Evolutionary conservation across 202 grass and related monocot species (phyloP), one percentile per base, ranked within the genome.

Genomic region (Cymbopogon flexuosus): DNA sequence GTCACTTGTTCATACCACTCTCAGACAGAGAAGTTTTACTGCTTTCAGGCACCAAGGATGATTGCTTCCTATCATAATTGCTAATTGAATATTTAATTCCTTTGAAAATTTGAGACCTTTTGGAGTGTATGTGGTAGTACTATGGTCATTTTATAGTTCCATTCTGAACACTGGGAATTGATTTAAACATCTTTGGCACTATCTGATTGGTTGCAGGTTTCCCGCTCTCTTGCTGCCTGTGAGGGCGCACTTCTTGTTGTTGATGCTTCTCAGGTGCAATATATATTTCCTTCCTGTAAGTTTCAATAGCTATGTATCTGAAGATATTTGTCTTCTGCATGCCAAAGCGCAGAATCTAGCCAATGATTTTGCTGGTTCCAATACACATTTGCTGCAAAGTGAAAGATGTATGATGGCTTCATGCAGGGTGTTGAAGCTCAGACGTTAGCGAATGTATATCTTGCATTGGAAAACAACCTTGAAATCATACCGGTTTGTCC

Each of bases 361-460:
- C 45, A 79, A 71, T 86, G 23, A 47, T 74, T 79, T 83, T 4
- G 49, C 79, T 29, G 52, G 33, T 86, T 86, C 68, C 27, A 30
- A 4, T 82, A 41, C 24, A 86, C 23, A 19, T 74, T 71, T 84
- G 10, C 58, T 12, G 73, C 21, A 56, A 49, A 42, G 15, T 88
- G 62, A 84, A 58, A 34, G 5, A 40, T 52, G 73, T 77, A 36
- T 75, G 51, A 69, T 92, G 70, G 85, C 75, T 74, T 72, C 12
- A 93, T 93, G 89, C 88, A 94, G 94, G 94, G 94, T 75, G 94
- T 97, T 79, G 94, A 97, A 89, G 94, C 94, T 72, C 94, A 97
- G 81, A 97, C 92, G 33, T 83, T 97, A 57, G 95, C 95, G 14
- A 97, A 97, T 89, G 92, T 97, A 49, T 97, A 97, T 81, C 83